phyloP scores from a whole-genome alignment of 305 asterid species.

The Fraxinus xanthoxyloides region DNA sequence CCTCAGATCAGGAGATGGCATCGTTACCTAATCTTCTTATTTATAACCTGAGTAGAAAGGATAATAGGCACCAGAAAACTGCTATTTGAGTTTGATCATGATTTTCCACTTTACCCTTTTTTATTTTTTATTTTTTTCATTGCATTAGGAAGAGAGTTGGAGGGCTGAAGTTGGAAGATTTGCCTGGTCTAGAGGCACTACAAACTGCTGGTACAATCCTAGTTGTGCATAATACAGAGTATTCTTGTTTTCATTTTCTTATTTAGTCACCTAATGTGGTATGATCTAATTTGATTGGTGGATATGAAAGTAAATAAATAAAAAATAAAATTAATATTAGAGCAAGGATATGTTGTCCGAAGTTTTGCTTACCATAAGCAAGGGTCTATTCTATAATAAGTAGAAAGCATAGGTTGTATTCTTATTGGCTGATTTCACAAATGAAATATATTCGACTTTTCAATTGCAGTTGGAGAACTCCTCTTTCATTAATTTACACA shows the following conservation, averaged over 20 bases:
- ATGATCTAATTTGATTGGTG: background rate
- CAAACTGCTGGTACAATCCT: constrained; percentile 70
- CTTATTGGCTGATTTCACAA: background rate
- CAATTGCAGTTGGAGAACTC: constrained; percentile 14
- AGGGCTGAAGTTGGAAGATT: constrained; percentile 84
- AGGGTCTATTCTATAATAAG: background rate
- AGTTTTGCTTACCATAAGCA: background rate
- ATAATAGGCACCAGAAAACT: background rate
- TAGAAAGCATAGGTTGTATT: background rate
- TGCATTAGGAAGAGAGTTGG: constrained; percentile 86
- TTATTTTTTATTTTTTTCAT: background rate
- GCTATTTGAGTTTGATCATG: background rate
- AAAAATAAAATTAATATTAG: background rate
- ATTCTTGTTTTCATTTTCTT: constrained; percentile 7
- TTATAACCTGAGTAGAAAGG: background rate
- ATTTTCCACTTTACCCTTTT: background rate
- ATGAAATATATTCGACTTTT: background rate
- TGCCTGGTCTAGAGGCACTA: constrained; percentile 85
- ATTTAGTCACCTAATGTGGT: background rate
- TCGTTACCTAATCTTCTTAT: background rate
- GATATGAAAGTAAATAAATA: background rate
- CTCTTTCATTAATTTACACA: constrained; percentile 11
- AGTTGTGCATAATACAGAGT: constrained; percentile 11
- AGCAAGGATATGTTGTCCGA: background rate
- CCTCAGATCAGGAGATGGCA: background rate